Base-by-base conservation (phyloP, 345 rosid genomes). In the Euclidium syriacum region DNA sequence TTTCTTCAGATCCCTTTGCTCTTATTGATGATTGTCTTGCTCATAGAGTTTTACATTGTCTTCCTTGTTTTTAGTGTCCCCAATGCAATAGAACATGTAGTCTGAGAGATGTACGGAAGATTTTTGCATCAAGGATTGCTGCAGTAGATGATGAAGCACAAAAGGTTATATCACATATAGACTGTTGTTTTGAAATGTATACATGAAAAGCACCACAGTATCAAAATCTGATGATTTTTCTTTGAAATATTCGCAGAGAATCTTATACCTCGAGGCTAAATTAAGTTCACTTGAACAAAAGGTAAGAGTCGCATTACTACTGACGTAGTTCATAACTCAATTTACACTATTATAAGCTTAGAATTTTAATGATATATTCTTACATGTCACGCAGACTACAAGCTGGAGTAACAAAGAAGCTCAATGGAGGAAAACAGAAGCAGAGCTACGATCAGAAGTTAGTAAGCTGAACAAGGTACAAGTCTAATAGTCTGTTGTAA, bases 61-160 rank as follows among this genome's bases (percentile, higher is more conserved):
- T 33, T 32, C 11, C 18, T 47, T n/a, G n/a, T n/a, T 58, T 60
- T 12, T 51, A 91, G 98, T 88, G 98, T 72, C 98, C 96, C 34
- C 95, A 83, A 69, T 92, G 98, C 78, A 92, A 85, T 20, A 60
- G 64, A 36, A 75, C 62, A 44, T 79, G 88, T 71, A 64, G 75
- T 9, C 42, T 83, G 34, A 83, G 80, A 68, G 95, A 80, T 60
- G 72, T 92, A 2, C 71, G 96, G 68, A 92, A 83, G 38, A 78
- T 88, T 4, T 91, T 73, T 78, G 91, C 89, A 7, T 78, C 95
- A 5, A 72, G 77, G 74, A 60, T 92, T 83, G 81, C 77, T 53
- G 87, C 83, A n/a, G 75, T 84, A 15, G 96, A 92, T 46, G 87
- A 78, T 40, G 94, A 86, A 68, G 69, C 94, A 2, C 88, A 78